Conservation (phyloP, 306 rosid genomes). For the Casuarina equisetifolia region DNA sequence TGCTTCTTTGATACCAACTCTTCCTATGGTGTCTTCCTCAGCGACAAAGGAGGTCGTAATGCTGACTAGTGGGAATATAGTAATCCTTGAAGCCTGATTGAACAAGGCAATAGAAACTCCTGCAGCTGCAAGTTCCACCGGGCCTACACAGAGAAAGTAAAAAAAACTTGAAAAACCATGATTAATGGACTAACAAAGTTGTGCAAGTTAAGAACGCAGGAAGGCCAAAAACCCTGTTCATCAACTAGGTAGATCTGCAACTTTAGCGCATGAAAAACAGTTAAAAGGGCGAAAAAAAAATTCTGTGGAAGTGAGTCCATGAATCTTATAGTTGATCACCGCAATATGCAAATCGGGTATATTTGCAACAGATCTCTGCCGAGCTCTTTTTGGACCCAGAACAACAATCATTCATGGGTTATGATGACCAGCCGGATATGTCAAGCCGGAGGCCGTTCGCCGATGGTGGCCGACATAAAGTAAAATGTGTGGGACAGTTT, state of each 20-base stretch:
- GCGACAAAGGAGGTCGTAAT: constrained; percentile 97
- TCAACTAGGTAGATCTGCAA: too few species aligned
- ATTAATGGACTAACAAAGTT: too few species aligned
- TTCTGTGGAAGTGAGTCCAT: background rate
- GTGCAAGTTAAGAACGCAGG: too few species aligned
- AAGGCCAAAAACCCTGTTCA: too few species aligned
- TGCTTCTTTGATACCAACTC: constrained; percentile 30
- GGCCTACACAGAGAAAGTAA: constrained; percentile 44
- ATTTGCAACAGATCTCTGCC: background rate
- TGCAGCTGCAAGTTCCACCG: constrained; percentile 95
- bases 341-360: too few species aligned
- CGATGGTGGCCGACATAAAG: background rate
- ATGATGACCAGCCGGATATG: background rate
- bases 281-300: background rate
- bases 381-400: background rate
- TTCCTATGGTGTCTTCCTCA: constrained; percentile 75
- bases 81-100: constrained; percentile 94
- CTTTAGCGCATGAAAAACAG: too few species aligned
- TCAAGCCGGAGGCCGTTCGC: background rate
- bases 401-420: too few species aligned
- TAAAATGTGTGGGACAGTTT: too few species aligned
- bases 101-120: constrained; percentile 91
- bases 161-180: too few species aligned
- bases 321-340: too few species aligned
- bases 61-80: constrained; percentile 92